Evolutionary conservation across 768 basidiomycete genomes (phyloP).

Genomic region (Panaeolus papilionaceus): DNA sequence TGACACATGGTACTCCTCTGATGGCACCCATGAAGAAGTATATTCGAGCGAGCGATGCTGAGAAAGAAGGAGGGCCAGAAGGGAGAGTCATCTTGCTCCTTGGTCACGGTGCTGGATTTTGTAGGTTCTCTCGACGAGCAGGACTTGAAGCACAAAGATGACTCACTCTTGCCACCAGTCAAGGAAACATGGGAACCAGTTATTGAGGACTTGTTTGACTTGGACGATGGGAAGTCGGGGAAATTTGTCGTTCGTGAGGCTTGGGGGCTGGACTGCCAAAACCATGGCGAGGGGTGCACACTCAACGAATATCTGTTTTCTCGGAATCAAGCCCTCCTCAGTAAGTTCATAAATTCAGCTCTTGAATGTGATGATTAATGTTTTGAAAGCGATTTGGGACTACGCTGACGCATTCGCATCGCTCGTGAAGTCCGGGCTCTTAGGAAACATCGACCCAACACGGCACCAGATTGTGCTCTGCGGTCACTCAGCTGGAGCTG

Average conservation of each 20-base stretch:
- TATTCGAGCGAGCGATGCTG: conserved; percentile 19
- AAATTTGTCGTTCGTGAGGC: conserved; percentile 35
- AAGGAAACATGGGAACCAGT: conserved; percentile 50
- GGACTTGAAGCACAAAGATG: not conserved
- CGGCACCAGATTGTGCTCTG: conserved; percentile 34
- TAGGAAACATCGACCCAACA: conserved; percentile 30
- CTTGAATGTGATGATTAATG: not conserved
- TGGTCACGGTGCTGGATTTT: conserved; percentile 38
- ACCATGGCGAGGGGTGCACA: conserved; percentile 43
- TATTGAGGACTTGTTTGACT: conserved; percentile 36
- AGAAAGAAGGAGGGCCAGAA: conserved; percentile 18
- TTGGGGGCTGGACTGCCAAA: conserved; percentile 45
- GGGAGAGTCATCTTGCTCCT: conserved; percentile 31
- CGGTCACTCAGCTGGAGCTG: conserved; percentile 39
- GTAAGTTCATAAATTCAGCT: conserved; percentile 20
- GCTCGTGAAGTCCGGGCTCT: conserved; percentile 32
- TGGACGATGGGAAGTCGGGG: conserved; percentile 27
- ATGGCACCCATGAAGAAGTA: conserved; percentile 38
- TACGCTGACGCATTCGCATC: conserved; percentile 37
- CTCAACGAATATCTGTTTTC: conserved; percentile 37
- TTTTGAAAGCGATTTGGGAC: conserved; percentile 34
- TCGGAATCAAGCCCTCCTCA: conserved; percentile 26
- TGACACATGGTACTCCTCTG: conserved; percentile 33
- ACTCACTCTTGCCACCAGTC: conserved; percentile 26
- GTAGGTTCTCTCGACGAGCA: conserved; percentile 24